These are phyloP conservation scores for Grammothele lineata DNA, from an alignment of 768 basidiomycete genomes.

Conservation along the genomic window DNA sequence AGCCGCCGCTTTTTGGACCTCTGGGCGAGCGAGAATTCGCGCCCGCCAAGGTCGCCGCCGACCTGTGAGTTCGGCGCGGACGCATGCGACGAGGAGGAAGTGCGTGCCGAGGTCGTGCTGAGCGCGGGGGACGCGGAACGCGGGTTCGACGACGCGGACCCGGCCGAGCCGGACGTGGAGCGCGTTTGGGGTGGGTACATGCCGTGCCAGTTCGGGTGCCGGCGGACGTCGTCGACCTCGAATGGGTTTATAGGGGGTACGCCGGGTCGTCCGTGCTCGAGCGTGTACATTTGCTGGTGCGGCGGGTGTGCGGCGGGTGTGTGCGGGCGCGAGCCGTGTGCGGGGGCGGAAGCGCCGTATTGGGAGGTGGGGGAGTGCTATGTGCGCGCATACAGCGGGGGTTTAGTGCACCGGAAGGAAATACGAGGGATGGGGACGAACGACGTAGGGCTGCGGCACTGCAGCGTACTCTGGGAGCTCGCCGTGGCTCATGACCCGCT, in stretches of 20 bases:
- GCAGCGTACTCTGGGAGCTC: conserved; percentile 8
- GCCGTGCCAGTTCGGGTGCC: conserved; percentile 1
- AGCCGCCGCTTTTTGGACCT: conserved; percentile 66
- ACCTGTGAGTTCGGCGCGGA: conserved; percentile 25
- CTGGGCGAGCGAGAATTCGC: no score
- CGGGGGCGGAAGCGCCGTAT: conserved; percentile 2
- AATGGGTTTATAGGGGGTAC: no score
- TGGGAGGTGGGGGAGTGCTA: conserved; percentile 7
- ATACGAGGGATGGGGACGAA: conserved; percentile 3
- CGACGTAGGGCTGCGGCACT: conserved; percentile 5
- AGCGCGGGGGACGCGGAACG: conserved; percentile 60
- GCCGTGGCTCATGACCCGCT: conserved; percentile 9
- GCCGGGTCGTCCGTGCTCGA: no score
- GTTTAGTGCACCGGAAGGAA: conserved; percentile 3
- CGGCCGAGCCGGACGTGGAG: conserved; percentile 42
- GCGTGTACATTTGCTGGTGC: no score
- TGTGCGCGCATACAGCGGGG: conserved; percentile 11
- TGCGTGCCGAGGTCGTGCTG: no score
- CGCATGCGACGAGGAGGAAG: no score
- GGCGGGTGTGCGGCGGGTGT: conserved; percentile 7
- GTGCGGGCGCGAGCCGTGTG: conserved; percentile 13
- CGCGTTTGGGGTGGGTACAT: conserved; percentile 29
- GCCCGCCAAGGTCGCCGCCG: no score
- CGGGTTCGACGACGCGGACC: conserved; percentile 36
- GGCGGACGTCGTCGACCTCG: no score